Base-by-base conservation (phyloP, 495 filamentous ascomycete genomes). In the Aspergillus homomorphus region DNA sequence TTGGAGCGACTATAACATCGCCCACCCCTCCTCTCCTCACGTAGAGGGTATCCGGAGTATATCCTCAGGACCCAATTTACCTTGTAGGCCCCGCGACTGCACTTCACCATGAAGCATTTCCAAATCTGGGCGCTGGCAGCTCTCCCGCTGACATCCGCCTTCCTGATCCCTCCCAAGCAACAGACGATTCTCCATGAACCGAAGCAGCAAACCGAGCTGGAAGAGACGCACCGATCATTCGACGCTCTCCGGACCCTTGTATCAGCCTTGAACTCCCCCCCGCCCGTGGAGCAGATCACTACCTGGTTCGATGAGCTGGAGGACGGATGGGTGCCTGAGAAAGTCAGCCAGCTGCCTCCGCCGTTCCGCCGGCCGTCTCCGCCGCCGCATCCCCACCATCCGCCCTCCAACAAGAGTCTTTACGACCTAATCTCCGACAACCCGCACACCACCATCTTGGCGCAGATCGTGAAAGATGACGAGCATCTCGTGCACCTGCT, bases 391-490 rank as follows among this genome's bases (percentile, higher is more conserved):
- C 57, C 21, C 45, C 60, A 62, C 52, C 59, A 63, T 51, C 63
- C 54, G 33, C 67, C 63, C 58, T 71, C 79, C n/a, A 88, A 92
- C 66, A 62, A 73, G 65, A 95, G 90, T 28, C 77, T 95, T 52
- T 96, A 90, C 72, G 76, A 96, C 59, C 71, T 91, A 22, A 90
- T 97, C 69, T 70, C 78, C 14, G 76, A 82, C 49, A 87, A 80
- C 74, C 88, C 89, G 59, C 82, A 91, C 74, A 91, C 89, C 20
- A 86, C 81, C 33, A 89, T 84, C 68, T 84, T 96, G 44, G 85
- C 87, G 20, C 78, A 85, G 60, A 77, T 94, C 30, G 79, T 96
- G 70, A 80, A 87, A 54, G 78, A 89, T 56, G 82, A 87, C 69
- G 73, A 80, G 6, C 84, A 92, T 23, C 75, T 97, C 18, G 84